Evolutionary conservation across 1,284 basidiomycete genomes (phyloP).

Genomic region (Tranzscheliella williamsii): DNA sequence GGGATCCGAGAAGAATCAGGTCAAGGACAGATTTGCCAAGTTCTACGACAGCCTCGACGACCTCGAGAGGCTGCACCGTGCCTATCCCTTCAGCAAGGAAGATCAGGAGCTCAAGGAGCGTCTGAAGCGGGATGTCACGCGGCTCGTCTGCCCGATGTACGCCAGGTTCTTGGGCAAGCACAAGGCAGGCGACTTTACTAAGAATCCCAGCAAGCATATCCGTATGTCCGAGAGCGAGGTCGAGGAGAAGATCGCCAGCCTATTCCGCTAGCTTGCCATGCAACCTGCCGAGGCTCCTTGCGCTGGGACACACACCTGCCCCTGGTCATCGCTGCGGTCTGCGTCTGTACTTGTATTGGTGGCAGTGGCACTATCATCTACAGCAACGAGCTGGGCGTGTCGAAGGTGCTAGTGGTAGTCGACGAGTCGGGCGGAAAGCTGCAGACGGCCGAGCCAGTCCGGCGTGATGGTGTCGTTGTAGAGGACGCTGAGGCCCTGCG

Average conservation of each 20-base stretch:
- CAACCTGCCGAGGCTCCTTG: too few species aligned
- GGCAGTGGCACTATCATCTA: too few species aligned
- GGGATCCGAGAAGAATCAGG: conserved; percentile 44
- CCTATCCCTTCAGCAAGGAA: conserved; percentile 47
- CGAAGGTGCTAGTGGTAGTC: conserved; percentile 42
- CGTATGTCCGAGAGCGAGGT: conserved; percentile 48
- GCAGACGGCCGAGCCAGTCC: conserved; percentile 36
- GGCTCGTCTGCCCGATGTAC: conserved; percentile 49
- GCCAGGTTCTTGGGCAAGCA: conserved; percentile 44
- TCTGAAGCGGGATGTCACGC: conserved; percentile 39
- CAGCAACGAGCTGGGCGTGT: too few species aligned
- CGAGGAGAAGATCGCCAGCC: conserved; percentile 36
- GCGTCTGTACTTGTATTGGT: too few species aligned
- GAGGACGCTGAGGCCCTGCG: conserved; percentile 35
- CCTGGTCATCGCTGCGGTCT: too few species aligned
- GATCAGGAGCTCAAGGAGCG: conserved; percentile 42
- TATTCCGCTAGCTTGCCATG: conserved; percentile 31
- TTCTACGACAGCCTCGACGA: conserved; percentile 55
- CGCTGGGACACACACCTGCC: too few species aligned
- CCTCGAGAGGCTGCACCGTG: conserved; percentile 48
- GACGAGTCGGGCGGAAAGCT: conserved; percentile 49
- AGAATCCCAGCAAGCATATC: conserved; percentile 52
- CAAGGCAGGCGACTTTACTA: conserved; percentile 44
- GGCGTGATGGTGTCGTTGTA: conserved; percentile 31
- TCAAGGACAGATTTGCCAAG: conserved; percentile 54